Evolutionary conservation across 2,329 filamentous ascomycete genomes (phyloP).

Genomic region (Diaporthe citriasiana): DNA sequence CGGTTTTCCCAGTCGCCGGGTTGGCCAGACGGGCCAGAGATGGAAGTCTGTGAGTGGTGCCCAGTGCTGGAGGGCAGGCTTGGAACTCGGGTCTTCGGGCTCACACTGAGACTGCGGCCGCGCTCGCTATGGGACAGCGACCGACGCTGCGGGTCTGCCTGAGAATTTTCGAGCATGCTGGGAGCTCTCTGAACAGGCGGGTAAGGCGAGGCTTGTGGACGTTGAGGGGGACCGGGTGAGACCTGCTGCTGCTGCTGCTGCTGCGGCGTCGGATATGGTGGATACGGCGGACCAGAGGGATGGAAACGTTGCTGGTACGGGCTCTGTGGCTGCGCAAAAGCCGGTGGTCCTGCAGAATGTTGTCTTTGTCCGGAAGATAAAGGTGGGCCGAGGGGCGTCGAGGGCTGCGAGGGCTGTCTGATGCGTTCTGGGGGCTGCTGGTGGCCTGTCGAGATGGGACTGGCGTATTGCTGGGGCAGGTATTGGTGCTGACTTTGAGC

Average conservation of each 20-base stretch:
- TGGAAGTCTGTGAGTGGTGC: constrained; percentile 45
- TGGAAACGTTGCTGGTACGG: constrained; percentile 69
- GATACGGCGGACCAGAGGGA: constrained; percentile 52
- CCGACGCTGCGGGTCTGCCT: constrained; percentile 60
- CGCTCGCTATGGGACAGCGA: constrained; percentile 72
- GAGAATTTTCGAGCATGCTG: constrained; percentile 58
- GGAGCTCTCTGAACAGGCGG: constrained; percentile 58
- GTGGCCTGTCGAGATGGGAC: constrained; percentile 64
- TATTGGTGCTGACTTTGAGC: constrained; percentile 71
- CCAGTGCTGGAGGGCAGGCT: constrained; percentile 63
- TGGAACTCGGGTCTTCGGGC: constrained; percentile 79
- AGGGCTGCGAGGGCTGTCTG: constrained; percentile 68
- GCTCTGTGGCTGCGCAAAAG: constrained; percentile 67
- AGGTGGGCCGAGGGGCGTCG: constrained; percentile 67
- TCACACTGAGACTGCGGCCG: constrained; percentile 80
- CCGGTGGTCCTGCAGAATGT: constrained; percentile 57
- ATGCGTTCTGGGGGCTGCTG: constrained; percentile 57
- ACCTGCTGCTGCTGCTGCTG: constrained; percentile 41
- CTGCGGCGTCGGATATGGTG: constrained; percentile 51
- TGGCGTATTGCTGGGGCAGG: constrained; percentile 62
- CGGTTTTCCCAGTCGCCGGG: constrained; percentile 41
- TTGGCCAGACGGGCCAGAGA: constrained; percentile 42
- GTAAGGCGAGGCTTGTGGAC: constrained; percentile 46
- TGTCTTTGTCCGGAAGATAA: constrained; percentile 59
- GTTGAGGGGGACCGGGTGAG: constrained; percentile 45